phyloP scores from a whole-genome alignment of 768 basidiomycete genomes.

The Exidia glandulosa region DNA sequence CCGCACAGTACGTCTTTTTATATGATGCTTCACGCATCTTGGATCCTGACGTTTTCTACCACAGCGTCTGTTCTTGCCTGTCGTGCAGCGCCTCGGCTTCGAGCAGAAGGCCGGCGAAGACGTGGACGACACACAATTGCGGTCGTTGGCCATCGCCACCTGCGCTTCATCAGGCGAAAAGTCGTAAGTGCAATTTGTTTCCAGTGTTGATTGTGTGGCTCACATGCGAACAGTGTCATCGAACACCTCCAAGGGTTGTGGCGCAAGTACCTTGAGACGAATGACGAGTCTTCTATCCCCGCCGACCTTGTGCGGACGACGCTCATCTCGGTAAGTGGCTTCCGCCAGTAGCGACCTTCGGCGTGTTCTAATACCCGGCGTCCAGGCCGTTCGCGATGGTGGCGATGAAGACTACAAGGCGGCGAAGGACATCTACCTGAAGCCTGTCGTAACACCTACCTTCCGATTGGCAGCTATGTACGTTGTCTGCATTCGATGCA shows the following conservation, averaged over 20 bases:
- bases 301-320: conserved; percentile 59
- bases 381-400: conserved; percentile 61
- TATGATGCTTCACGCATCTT: not conserved
- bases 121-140: conserved; percentile 55
- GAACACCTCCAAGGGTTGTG: conserved; percentile 64
- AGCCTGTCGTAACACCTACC: conserved; percentile 56
- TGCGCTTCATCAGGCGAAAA: conserved; percentile 36
- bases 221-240: conserved; percentile 53
- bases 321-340: conserved; percentile 42
- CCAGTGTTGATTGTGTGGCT: conserved; percentile 16
- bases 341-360: too few relatives aligned
- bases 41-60: conserved; percentile 8
- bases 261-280: conserved; percentile 52
- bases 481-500: conserved; percentile 12
- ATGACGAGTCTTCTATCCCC: conserved; percentile 69
- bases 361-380: too few relatives aligned
- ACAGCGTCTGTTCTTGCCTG: conserved; percentile 43
- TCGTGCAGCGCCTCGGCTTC: conserved; percentile 71
- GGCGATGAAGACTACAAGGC: conserved; percentile 67
- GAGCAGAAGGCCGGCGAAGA: conserved; percentile 58
- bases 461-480: conserved; percentile 63
- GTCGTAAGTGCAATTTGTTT: conserved; percentile 9
- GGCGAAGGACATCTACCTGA: conserved; percentile 54
- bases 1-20: conserved; percentile 34
- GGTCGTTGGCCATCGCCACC: conserved; percentile 58